Evolutionary conservation across 2,329 filamentous ascomycete species (phyloP), one percentile per base, ranked within the genome.

Genomic region (Pyrenophora tritici-repentis): DNA sequence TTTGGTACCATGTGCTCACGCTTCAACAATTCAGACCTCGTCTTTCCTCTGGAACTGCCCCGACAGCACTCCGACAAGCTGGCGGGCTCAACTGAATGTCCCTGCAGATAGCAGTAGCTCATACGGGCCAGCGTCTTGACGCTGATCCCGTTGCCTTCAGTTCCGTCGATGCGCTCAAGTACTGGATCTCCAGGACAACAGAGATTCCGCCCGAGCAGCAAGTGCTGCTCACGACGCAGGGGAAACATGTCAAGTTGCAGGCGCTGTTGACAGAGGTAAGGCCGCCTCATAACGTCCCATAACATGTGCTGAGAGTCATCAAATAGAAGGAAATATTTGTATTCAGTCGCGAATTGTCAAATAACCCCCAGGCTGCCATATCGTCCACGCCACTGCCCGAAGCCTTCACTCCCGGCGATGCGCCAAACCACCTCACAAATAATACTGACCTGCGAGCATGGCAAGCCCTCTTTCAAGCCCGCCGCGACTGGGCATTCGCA

Each of bases 61-160:
- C 50, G 58, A 58, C 55, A 61, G 46, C 51, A 56, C 24, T 42
- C 20, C 42, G 43, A 50, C 47, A 55, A 61, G 62, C 55, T 62
- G 53, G 56, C 26, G 67, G 58, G 58, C 58, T 53, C 47, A 53
- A 49, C 53, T 58, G 83, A 77, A 96, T 96, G 91, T 89, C 90
- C 79, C 85, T 93, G 74, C 86, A 90, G 79, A 87, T 96, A 76
- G 90, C 91, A 80, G 87, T 96, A 73, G 91, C 91, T 82, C 92
- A 96, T 79, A 91, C 89, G 76, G 93, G 93, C 80, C 87, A 91
- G 81, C 87, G 88, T 77, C 83, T 96, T 72, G 82, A 86, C 73
- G 83, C 89, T 73, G 90, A 96, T 77, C 84, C 87, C 62, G 82
- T 86, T 59, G 84, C 86, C 71, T 89, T 93, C 75, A 81, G 83